Evolutionary conservation across 1,284 basidiomycete genomes (phyloP), one percentile per base, ranked within the genome.

Genomic region (Tranzscheliella williamsii): DNA sequence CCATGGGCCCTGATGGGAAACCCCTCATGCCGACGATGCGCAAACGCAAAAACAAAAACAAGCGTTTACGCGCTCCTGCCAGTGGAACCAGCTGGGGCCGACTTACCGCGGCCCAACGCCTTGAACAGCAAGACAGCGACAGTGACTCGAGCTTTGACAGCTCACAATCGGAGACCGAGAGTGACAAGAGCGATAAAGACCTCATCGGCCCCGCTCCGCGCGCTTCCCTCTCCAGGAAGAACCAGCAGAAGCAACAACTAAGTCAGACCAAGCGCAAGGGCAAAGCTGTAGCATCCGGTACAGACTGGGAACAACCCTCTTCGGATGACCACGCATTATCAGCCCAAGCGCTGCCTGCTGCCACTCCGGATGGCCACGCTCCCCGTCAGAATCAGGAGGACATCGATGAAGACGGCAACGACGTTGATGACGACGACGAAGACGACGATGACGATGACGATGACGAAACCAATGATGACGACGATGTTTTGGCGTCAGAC

Each of bases 121-220:
- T 63, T n/a, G 22, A 32, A 3, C 48, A 57, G n/a, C 46, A 53
- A 38, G 40, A 38, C 9, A 29, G 29, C 20, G 60, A 65, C 23
- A 62, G 48, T 27, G 61, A 68, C 26, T 62, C 55, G 5, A 70
- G 64, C 45, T 72, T 72, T 24, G 72, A 75, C 45, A 66, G 67
- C 45, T n/a, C n/a, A n/a, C n/a, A n/a, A n/a, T 70, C 68, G 33
- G 67, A 57, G 9, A 62, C 61, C 27, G 63, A 58, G 18, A 17
- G 16, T 34, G 62, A 67, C 21, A 41, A 38, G 8, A 39, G 45
- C 9, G 16, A 48, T 11, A 33, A 21, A 7, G 38, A 51, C 36
- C 31, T 24, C 30, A 55, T 62, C 17, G 52, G 58, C 1, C 58
- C 58, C 7, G 58, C 58, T 26, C 58, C 58, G 17, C 38, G 39